A percentile compares a stretch with the other conserved stretches of the same genome.
These are phyloP conservation scores for Nakaseomyces delphensis DNA, from an alignment of 1,139 yeast species.

Conservation along the genomic window DNA sequence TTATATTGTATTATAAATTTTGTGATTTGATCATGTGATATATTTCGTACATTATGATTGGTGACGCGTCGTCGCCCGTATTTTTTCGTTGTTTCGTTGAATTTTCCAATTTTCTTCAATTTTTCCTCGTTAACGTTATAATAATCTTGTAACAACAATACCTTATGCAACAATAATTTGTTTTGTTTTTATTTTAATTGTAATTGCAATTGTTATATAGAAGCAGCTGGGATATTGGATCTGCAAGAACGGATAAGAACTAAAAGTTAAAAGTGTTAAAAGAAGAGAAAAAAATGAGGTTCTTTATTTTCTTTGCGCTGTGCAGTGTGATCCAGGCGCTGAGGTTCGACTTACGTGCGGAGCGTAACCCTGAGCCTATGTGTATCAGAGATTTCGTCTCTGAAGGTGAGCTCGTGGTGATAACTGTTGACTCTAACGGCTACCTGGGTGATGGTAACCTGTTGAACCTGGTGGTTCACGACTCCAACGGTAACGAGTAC, in stretches of 20 bases:
- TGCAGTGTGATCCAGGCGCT: constrained; percentile 23
- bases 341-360: constrained; percentile 31
- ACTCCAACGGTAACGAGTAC: constrained; percentile 63
- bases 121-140: no score
- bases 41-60: no score
- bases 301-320: neutral
- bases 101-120: no score
- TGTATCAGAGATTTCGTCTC: constrained; percentile 88
- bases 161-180: no score
- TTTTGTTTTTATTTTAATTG: no score
- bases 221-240: no score
- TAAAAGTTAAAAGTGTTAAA: neutral
- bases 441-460: constrained; percentile 76
- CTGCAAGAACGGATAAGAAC: neutral
- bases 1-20: no score
- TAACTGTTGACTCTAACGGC: constrained; percentile 68
- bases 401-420: constrained; percentile 77
- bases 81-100: no score
- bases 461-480: constrained; percentile 52
- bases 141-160: no score
- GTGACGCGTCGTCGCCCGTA: no score
- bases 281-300: neutral
- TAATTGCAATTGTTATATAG: no score
- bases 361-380: constrained; percentile 39
- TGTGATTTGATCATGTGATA: no score